Base-by-base conservation (phyloP, 2,329 filamentous ascomycete genomes). In the Aspergillus sp. region DNA sequence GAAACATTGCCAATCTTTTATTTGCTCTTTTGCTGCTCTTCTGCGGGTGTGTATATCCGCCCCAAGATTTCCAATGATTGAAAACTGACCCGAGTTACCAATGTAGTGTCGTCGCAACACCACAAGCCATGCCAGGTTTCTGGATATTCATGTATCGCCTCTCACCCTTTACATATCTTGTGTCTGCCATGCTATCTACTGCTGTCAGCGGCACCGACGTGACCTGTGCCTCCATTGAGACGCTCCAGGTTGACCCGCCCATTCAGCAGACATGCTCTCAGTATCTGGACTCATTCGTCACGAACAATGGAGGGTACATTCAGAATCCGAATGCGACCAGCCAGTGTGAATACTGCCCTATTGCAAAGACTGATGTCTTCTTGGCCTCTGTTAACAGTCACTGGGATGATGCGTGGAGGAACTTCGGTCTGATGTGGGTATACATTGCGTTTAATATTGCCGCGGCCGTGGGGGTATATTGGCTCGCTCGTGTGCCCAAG, bases 71-170 rank as follows among this genome's bases (percentile, higher is more conserved):
- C 19, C 19, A 19, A 19, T 19, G 19, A 19, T 19, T 19, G 19
- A 19, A 19, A 19, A 19, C 19, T 19, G 19, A 19, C 19, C 19
- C 2, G 2, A 4, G 4, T 19, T 19, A 19, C 19, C 19, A 19
- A 19, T 4, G 19, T 54, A 67, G 66, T 60, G 65, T 69, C 43
- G 59, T 69, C 47, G 81, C 83, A 44, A 64, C 75, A 0, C 78
- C 82, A 0, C 45, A 58, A 2, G 67, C 74, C 1, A 73, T 89
- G 2, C 85, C 85, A 0, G 74, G 79, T 1, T 89, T 90, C 71
- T 90, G 86, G 86, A 80, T 81, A 52, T 89, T 88, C 69, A 88
- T 88, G 84, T 86, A 88, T 66, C 76, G 79, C 32, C 71, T 82
- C 30, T 81, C 77, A 0, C 83, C 83, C 0, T 83, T 87, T 49